Conservation (phyloP, 768 basidiomycete genomes). For the Pleurotus platypus region DNA sequence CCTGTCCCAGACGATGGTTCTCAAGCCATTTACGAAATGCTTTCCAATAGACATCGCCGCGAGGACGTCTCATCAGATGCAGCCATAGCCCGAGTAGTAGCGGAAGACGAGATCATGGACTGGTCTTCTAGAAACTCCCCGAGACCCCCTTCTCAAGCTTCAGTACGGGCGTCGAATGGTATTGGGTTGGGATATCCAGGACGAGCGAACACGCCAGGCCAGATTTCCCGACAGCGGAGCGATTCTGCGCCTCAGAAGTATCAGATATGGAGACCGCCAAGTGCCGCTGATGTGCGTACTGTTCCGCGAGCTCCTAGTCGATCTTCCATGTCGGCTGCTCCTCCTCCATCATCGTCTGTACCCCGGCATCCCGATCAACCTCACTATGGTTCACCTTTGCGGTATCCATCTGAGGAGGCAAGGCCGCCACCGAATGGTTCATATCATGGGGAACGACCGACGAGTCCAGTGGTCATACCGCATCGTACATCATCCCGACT, state of each 20-base stretch:
- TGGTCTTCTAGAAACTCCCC: constrained; percentile 5
- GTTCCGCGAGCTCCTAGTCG: constrained; percentile 3
- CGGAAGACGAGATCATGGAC: constrained; percentile 7
- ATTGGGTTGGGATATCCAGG: constrained; percentile 2
- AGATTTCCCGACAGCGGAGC: constrained; percentile 5
- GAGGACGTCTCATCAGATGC: constrained; percentile 1
- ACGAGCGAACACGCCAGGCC: constrained; percentile 1
- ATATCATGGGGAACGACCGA: constrained; percentile 1
- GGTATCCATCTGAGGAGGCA: constrained; percentile 3
- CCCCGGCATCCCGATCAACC: constrained; percentile 1
- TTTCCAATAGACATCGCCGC: neutral
- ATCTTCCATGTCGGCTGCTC: neutral
- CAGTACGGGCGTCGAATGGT: neutral
- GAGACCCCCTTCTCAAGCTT: constrained; percentile 7
- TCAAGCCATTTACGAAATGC: constrained; percentile 8
- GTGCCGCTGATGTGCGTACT: constrained; percentile 4
- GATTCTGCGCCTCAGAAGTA: constrained; percentile 7
- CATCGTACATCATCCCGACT: constrained; percentile 5
- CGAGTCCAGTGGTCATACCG: constrained; percentile 5
- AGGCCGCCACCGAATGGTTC: neutral
- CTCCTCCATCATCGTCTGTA: neutral
- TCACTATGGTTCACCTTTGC: constrained; percentile 5
- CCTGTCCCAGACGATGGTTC: constrained; percentile 6
- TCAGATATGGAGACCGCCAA: constrained; percentile 8
- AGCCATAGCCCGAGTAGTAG: constrained; percentile 3